Evolutionary conservation across 139 green algal species (phyloP).

Genomic region (Eudorina sp.): DNA sequence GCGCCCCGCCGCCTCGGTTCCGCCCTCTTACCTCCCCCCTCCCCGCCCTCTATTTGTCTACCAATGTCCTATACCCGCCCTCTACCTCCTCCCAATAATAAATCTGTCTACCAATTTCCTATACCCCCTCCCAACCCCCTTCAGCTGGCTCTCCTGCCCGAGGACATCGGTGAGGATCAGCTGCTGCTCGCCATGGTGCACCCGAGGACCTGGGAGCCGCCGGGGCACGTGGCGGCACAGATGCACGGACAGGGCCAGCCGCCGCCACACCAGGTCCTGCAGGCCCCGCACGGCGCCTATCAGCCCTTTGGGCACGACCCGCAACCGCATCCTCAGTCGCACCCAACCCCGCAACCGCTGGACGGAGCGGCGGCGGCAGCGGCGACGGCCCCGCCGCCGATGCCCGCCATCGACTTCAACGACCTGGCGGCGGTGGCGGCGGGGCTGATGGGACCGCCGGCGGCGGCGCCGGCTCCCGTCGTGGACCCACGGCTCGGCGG

Average conservation of each 20-base stretch:
- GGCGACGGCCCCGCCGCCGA: background rate
- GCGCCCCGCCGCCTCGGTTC: too few relatives aligned
- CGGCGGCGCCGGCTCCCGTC: background rate
- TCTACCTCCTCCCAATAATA: too few relatives aligned
- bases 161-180: conserved; percentile 48
- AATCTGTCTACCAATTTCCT: too few relatives aligned
- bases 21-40: too few relatives aligned
- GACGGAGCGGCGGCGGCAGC: too few relatives aligned
- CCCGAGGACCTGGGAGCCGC: conserved; percentile 44
- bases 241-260: too few relatives aligned
- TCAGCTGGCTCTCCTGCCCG: conserved; percentile 53
- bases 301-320: too few relatives aligned
- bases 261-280: background rate
- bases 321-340: too few relatives aligned
- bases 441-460: background rate
- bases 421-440: background rate
- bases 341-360: too few relatives aligned
- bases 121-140: too few relatives aligned
- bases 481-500: background rate
- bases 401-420: background rate
- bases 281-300: background rate
- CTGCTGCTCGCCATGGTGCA: conserved; percentile 71
- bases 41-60: too few relatives aligned
- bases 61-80: too few relatives aligned
- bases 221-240: background rate